Conservation (phyloP, 2,329 filamentous ascomycete species). For the Ascosphaera apis region DNA sequence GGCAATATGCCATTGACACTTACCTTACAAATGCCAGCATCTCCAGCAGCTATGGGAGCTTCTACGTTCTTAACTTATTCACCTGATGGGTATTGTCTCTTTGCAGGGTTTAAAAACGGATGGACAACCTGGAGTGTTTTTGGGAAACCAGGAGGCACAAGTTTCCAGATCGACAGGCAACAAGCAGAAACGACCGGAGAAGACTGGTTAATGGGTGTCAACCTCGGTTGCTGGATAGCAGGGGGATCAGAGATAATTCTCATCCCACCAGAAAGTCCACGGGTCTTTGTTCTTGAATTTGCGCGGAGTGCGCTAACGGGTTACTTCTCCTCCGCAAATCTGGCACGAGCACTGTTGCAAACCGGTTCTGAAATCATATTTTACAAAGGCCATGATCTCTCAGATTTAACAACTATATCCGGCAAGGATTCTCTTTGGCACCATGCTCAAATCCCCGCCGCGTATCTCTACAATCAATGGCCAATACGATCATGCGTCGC, state of each 20-base stretch:
- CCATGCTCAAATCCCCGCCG: slow-evolving; percentile 60
- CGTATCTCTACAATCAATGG: slow-evolving; percentile 81
- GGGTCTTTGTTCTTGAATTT: slow-evolving; percentile 74
- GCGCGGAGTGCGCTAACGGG: slow-evolving; percentile 81
- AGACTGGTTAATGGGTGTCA: slow-evolving; percentile 60
- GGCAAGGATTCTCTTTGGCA: slow-evolving; percentile 92
- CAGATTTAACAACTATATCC: slow-evolving; percentile 75
- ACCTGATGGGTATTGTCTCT: slow-evolving; percentile 86
- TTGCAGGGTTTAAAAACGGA: slow-evolving; percentile 75
- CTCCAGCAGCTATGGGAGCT: slow-evolving; percentile 40
- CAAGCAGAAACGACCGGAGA: slow-evolving; percentile 49
- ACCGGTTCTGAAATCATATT: slow-evolving; percentile 75
- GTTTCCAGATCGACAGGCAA: slow-evolving; percentile 47
- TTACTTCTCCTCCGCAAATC: slow-evolving; percentile 76
- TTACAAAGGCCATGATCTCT: slow-evolving; percentile 79
- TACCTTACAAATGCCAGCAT: slow-evolving; percentile 45
- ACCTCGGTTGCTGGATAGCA: slow-evolving; percentile 63
- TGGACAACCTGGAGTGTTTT: slow-evolving; percentile 98
- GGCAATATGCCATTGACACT: slow-evolving; percentile 84
- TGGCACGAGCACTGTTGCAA: slow-evolving; percentile 71
- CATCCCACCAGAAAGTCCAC: slow-evolving; percentile 44
- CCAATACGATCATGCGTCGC: slow-evolving; percentile 72
- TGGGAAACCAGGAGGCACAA: slow-evolving; percentile 68
- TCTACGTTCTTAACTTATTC: slow-evolving; percentile 66
- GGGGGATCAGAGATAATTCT: slow-evolving; percentile 71